Conservation (phyloP, 345 rosid species). For the Bruguiera gymnorhiza region DNA sequence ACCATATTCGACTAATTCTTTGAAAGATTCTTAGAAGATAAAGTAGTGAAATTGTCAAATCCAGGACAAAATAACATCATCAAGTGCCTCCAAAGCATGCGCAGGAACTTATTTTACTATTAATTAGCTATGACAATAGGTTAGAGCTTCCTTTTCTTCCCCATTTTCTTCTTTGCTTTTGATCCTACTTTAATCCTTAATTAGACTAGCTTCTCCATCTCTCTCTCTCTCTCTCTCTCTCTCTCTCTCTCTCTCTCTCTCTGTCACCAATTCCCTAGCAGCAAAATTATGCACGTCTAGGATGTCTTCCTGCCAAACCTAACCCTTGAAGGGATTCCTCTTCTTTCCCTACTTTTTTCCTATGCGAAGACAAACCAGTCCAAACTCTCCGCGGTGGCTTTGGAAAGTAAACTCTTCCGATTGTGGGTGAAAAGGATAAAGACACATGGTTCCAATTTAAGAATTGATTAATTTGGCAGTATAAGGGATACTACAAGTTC, state of each 20-base stretch:
- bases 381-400: conserved; percentile 19
- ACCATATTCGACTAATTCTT: too few relatives aligned
- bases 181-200: too few relatives aligned
- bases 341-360: background rate
- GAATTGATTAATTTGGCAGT: too few relatives aligned
- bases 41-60: too few relatives aligned
- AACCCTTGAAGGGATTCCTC: conserved; percentile 27
- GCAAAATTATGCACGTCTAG: conserved; percentile 11
- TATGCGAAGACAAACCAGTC: conserved; percentile 20
- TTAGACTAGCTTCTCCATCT: background rate
- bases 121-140: too few relatives aligned
- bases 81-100: background rate
- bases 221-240: background rate
- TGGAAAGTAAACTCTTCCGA: conserved; percentile 26
- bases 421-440: background rate
- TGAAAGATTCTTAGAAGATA: too few relatives aligned
- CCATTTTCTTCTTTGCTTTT: too few relatives aligned
- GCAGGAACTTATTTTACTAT: conserved; percentile 4
- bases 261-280: background rate
- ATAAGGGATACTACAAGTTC: too few relatives aligned
- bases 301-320: conserved; percentile 30
- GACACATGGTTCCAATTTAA: background rate
- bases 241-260: too few relatives aligned
- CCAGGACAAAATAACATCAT: too few relatives aligned
- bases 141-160: too few relatives aligned